Percentiles rank a stretch among this genome's conserved stretches.
These are phyloP conservation scores for Saprolegnia diclina DNA, from an alignment of 352 stramenopile species.

Conservation along the genomic window DNA sequence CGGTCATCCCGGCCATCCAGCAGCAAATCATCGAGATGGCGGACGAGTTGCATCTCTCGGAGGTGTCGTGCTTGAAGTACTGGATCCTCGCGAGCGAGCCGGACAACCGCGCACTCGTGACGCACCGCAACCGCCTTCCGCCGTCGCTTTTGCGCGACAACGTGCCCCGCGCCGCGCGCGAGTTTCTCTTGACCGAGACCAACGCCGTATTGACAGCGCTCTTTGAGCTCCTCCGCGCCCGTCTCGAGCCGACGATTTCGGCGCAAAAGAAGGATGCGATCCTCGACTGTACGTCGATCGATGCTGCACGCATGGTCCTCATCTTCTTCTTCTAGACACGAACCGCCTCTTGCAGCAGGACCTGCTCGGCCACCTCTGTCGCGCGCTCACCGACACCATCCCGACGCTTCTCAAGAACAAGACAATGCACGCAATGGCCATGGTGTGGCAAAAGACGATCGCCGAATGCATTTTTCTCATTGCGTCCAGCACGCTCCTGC, in stretches of 20 bases:
- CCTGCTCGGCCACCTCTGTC: constrained; percentile 47
- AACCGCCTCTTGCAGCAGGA: constrained; percentile 55
- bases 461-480: constrained; percentile 62
- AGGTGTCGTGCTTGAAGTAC: constrained; percentile 61
- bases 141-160: constrained; percentile 40
- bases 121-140: constrained; percentile 60
- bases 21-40: constrained; percentile 75
- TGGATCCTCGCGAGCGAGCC: constrained; percentile 75
- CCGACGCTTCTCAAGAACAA: constrained; percentile 31
- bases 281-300: not conserved
- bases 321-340: constrained; percentile 33
- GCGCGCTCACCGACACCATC: constrained; percentile 44
- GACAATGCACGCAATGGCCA: constrained; percentile 33
- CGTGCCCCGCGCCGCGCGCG: constrained; percentile 58
- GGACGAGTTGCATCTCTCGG: constrained; percentile 63
- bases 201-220: constrained; percentile 69
- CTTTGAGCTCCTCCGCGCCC: constrained; percentile 65
- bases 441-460: constrained; percentile 72
- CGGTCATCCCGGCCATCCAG: constrained; percentile 73
- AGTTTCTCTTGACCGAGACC: constrained; percentile 70
- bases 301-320: not conserved
- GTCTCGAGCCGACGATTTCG: constrained; percentile 39
- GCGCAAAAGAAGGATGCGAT: constrained; percentile 17
- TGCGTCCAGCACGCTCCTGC: constrained; percentile 45
- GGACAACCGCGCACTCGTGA: constrained; percentile 57